These are phyloP conservation scores for Sugiyamaella castrensis DNA, from an alignment of 1,139 yeast species.

Conservation along the genomic window DNA sequence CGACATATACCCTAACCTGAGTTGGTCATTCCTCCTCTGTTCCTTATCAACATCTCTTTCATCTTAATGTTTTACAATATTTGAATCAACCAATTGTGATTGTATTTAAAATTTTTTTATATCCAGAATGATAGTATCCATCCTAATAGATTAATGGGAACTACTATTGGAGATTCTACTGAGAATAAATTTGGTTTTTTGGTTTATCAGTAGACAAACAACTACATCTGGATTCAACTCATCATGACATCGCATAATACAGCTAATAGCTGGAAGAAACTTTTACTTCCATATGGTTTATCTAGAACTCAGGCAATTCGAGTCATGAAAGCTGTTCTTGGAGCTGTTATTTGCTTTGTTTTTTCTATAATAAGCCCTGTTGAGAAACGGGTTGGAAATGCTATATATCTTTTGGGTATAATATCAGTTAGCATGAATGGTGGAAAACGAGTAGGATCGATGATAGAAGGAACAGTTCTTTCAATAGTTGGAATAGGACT, in stretches of 20 bases:
- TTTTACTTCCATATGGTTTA: constrained; percentile 17
- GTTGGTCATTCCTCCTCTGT: too few relatives aligned
- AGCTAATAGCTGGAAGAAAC: neutral
- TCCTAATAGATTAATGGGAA: too few relatives aligned
- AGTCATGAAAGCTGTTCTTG: constrained; percentile 15
- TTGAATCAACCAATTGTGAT: too few relatives aligned
- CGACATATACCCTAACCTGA: too few relatives aligned
- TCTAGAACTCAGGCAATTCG: constrained; percentile 12
- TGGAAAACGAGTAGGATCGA: constrained; percentile 48
- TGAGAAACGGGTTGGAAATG: constrained; percentile 36
- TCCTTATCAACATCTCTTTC: too few relatives aligned
- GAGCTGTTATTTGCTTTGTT: constrained; percentile 15
- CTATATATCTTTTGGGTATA: constrained; percentile 45
- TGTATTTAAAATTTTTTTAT: too few relatives aligned
- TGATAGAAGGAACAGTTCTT: constrained; percentile 43
- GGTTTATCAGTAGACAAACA: too few relatives aligned
- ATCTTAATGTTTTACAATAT: too few relatives aligned
- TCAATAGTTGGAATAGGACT: constrained; percentile 39
- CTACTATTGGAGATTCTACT: too few relatives aligned
- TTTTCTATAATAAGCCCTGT: constrained; percentile 16
- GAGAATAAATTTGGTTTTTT: too few relatives aligned
- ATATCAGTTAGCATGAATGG: constrained; percentile 49
- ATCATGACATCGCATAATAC: neutral
- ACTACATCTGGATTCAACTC: too few relatives aligned
- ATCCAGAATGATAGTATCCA: too few relatives aligned